phyloP scores from a whole-genome alignment of 2,329 filamentous ascomycete genomes.

The Fusarium continuum region DNA sequence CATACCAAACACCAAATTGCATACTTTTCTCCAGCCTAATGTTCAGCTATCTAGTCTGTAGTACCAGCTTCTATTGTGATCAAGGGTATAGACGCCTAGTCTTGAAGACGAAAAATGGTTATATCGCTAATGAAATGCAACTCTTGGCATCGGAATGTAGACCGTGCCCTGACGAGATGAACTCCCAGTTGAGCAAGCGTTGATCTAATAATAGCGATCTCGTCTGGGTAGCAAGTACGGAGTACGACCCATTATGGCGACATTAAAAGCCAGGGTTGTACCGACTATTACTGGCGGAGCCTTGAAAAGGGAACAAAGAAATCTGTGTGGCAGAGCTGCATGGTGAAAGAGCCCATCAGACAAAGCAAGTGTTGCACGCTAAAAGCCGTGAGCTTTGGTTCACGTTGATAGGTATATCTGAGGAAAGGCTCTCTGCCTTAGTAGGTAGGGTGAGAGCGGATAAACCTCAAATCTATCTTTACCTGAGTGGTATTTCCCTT shows the following conservation, averaged over 20 bases:
- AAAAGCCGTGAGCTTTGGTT: no score
- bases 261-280: slow-evolving; percentile 22
- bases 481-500: no score
- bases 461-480: no score
- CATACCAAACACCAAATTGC: slow-evolving; percentile 14
- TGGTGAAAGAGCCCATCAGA: not conserved
- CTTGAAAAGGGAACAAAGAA: not conserved
- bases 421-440: no score
- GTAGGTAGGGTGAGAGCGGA: no score
- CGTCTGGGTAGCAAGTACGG: slow-evolving; percentile 4
- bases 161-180: not conserved
- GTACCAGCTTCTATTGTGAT: not conserved
- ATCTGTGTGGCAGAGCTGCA: not conserved
- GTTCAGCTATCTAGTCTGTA: not conserved
- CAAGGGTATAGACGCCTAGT: not conserved
- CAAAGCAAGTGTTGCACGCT: not conserved
- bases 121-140: slow-evolving; percentile 10
- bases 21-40: not conserved
- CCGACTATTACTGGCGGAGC: not conserved
- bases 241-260: not conserved
- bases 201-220: slow-evolving; percentile 33
- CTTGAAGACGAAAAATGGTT: not conserved
- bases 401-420: no score
- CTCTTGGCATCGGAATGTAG: slow-evolving; percentile 18
- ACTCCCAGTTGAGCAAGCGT: not conserved